A percentile compares a stretch with the other conserved stretches of the same genome.
Conservation (phyloP, 148 eudicot species). For the Rhododendron molle region DNA sequence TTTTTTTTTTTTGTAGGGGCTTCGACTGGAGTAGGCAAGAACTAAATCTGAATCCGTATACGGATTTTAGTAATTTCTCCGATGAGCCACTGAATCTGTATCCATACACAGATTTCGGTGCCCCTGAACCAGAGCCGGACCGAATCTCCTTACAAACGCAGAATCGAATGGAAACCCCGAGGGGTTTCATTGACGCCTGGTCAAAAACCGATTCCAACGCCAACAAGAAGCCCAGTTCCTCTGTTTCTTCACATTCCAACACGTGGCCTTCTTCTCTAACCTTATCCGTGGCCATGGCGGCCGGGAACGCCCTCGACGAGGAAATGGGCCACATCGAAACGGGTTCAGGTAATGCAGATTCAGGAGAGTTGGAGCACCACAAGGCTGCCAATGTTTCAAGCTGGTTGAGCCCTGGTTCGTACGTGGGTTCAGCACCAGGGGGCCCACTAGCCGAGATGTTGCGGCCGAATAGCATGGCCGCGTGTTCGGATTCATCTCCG, state of each 20-base stretch:
- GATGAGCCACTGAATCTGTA: constrained; percentile 30
- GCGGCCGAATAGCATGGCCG: constrained; percentile 15
- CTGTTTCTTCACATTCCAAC: constrained; percentile 17
- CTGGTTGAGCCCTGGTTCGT: constrained; percentile 22
- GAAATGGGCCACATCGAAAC: constrained; percentile 38
- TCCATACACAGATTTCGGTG: constrained; percentile 21
- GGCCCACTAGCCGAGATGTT: constrained; percentile 87
- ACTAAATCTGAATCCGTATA: constrained; percentile 16
- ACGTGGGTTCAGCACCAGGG: constrained; percentile 34
- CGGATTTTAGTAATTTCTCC: constrained; percentile 19
- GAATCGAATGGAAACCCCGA: constrained; percentile 5
- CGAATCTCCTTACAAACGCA: not conserved
- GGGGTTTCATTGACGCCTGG: constrained; percentile 58
- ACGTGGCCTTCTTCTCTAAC: constrained; percentile 31
- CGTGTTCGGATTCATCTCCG: constrained; percentile 32
- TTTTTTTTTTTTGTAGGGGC: constrained; percentile 29
- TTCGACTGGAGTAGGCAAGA: constrained; percentile 33
- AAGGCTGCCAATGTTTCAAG: constrained; percentile 3
- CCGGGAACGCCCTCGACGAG: constrained; percentile 22
- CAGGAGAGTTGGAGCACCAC: constrained; percentile 21
- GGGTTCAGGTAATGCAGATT: constrained; percentile 28
- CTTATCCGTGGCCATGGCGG: constrained; percentile 37
- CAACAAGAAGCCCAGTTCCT: constrained; percentile 16
- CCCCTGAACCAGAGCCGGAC: constrained; percentile 8
- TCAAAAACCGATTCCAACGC: constrained; percentile 20